Conservation (phyloP, 2,329 filamentous ascomycete genomes). For the Metarhizium sp. region DNA sequence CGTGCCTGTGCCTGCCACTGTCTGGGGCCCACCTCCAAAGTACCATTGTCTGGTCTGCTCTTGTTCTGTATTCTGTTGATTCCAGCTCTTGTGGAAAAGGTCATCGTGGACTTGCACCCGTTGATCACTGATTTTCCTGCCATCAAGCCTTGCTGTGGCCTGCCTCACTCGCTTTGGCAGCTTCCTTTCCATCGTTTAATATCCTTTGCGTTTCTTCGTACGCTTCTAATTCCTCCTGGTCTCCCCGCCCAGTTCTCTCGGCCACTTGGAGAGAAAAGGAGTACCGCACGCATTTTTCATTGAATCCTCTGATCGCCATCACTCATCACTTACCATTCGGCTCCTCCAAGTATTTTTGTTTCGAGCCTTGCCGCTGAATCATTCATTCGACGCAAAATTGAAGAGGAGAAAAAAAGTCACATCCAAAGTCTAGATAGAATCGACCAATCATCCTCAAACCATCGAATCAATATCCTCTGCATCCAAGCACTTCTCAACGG, state of each 20-base stretch:
- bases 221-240: neutral
- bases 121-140: conserved; percentile 7
- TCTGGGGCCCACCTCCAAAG: neutral
- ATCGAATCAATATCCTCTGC: neutral
- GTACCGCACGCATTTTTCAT: neutral
- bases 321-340: too few species aligned
- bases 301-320: neutral
- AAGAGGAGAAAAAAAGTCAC: neutral
- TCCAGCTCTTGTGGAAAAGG: conserved; percentile 16
- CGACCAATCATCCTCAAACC: neutral
- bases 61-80: conserved; percentile 1
- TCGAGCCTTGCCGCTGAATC: neutral
- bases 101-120: conserved; percentile 11
- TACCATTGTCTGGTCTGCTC: neutral
- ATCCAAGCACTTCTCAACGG: conserved; percentile 8
- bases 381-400: neutral
- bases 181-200: conserved; percentile 29
- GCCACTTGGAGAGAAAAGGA: neutral
- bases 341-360: neutral
- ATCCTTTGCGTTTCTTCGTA: conserved; percentile 2
- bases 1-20: neutral
- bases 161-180: conserved; percentile 53
- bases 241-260: neutral
- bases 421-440: neutral
- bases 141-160: conserved; percentile 14